Percentiles rank a stretch among this genome's conserved stretches.
Evolutionary conservation across 257 asterid genomes (phyloP).

Genomic region (Solanum medicagineum): DNA sequence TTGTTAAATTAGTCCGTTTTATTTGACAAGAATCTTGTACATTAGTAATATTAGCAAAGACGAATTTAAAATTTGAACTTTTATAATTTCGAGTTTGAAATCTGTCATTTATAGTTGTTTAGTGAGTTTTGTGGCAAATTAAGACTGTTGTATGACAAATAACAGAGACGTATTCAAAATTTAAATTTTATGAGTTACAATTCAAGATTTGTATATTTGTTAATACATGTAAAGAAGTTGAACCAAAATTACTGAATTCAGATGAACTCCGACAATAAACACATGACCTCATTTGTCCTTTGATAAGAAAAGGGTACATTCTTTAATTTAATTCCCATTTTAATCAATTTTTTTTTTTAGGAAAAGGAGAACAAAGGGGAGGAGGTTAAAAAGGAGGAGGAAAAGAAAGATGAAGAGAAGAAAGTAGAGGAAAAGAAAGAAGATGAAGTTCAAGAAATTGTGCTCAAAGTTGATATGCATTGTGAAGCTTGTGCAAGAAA

Average conservation of each 20-base stretch:
- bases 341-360: neutral
- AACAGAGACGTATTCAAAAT: neutral
- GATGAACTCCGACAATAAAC: neutral
- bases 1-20: neutral
- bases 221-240: neutral
- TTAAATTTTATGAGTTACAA: neutral
- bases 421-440: constrained; percentile 14
- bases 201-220: neutral
- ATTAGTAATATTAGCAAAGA: neutral
- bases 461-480: constrained; percentile 89
- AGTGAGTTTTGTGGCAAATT: no score
- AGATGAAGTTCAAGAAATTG: constrained; percentile 33
- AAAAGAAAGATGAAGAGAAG: neutral
- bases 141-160: no score
- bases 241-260: neutral
- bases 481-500: constrained; percentile 92
- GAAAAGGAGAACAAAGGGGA: constrained; percentile 27
- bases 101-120: no score
- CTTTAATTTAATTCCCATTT: neutral
- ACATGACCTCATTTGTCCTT: neutral
- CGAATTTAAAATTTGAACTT: neutral
- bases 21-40: neutral
- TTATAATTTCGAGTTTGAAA: neutral
- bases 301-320: neutral
- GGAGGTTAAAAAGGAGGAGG: neutral